Conservation (phyloP, 2,329 filamentous ascomycete species). For the Rhynchosporium graminicola region DNA sequence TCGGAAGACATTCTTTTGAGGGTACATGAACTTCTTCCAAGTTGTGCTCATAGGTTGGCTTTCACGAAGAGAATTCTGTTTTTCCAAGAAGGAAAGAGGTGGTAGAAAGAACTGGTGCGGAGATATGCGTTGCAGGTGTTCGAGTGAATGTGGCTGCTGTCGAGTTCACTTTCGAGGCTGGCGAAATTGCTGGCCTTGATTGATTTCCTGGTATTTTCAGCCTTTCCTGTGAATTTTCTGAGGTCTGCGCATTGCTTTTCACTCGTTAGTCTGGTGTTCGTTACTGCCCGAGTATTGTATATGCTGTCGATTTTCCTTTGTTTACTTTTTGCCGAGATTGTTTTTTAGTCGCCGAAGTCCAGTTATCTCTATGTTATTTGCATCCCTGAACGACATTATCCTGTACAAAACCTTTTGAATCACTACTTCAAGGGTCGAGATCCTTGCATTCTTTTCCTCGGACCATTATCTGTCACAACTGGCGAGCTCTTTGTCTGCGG, state of each 20-base stretch:
- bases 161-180: not conserved
- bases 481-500: not conserved
- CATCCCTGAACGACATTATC: not conserved
- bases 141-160: not conserved
- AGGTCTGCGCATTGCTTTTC: not conserved
- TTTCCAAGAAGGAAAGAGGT: not conserved
- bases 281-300: not conserved
- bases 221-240: not conserved
- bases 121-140: not conserved
- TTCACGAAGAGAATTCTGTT: not conserved
- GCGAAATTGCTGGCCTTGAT: not conserved
- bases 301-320: not conserved
- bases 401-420: not conserved
- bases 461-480: conserved; percentile 3
- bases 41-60: not conserved
- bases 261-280: not conserved
- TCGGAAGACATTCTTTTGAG: not conserved
- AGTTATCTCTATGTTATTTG: not conserved
- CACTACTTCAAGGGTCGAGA: not conserved
- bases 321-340: not conserved
- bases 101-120: not conserved
- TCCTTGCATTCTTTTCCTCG: too few relatives aligned
- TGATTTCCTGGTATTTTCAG: too few relatives aligned
- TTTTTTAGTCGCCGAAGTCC: not conserved
- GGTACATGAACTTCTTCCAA: not conserved